Percentiles rank a stretch among this genome's conserved stretches.
Evolutionary conservation across 1,284 basidiomycete species (phyloP).

Genomic region (Leccinum griseonigrum): DNA sequence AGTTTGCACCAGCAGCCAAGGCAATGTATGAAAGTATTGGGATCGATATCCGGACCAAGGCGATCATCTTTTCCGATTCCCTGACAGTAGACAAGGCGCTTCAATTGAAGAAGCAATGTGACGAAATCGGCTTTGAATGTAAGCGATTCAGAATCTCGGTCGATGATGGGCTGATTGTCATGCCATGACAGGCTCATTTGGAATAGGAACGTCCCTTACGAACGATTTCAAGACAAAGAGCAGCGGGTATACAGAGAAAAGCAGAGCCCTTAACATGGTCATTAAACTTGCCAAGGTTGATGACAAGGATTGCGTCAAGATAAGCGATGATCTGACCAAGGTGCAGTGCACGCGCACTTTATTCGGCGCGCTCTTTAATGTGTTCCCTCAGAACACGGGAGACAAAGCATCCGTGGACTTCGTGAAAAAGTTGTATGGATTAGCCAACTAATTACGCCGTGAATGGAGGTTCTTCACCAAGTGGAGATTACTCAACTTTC

Average conservation of each 20-base stretch:
- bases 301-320: conserved; percentile 79
- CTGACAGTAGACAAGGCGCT: conserved; percentile 73
- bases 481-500: not conserved
- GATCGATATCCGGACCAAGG: conserved; percentile 64
- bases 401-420: conserved; percentile 21
- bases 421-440: conserved; percentile 28
- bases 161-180: not conserved
- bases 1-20: conserved; percentile 55
- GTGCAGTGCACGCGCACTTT: conserved; percentile 38
- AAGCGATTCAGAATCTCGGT: conserved; percentile 15
- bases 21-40: conserved; percentile 66
- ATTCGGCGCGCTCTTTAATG: not conserved
- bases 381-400: conserved; percentile 37
- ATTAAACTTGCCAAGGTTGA: conserved; percentile 84
- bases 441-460: conserved; percentile 12
- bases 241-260: conserved; percentile 55
- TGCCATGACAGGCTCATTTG: conserved; percentile 63
- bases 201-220: conserved; percentile 89
- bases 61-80: conserved; percentile 82
- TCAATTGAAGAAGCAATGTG: conserved; percentile 67
- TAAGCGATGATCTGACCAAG: conserved; percentile 89
- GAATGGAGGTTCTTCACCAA: not conserved
- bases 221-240: conserved; percentile 75
- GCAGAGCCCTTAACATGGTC: conserved; percentile 88
- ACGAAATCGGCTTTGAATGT: conserved; percentile 76